Evolutionary conservation across 2,329 filamentous ascomycete species (phyloP), one percentile per base, ranked within the genome.

Genomic region (Talaromyces piceae): DNA sequence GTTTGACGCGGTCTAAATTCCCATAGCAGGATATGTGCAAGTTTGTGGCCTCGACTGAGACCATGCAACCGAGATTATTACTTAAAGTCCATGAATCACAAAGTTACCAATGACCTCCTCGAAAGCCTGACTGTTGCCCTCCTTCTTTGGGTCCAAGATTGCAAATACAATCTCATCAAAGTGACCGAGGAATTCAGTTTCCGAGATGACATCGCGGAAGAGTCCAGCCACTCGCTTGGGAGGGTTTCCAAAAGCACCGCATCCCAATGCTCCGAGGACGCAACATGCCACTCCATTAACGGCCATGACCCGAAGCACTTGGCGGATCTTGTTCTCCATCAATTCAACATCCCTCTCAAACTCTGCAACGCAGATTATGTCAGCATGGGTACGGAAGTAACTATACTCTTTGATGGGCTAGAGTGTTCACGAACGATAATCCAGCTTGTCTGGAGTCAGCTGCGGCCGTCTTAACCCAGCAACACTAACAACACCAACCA

Each of bases 401-500:
- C n/a, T 12, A 43, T 23, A 43, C 11, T 7, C 31, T 11, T 18
- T 20, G 31, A n/a, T n/a, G n/a, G n/a, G n/a, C n/a, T n/a, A 16
- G 39, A 37, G 31, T 13, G 18, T n/a, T 13, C 23, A n/a, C 22
- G 22, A 18, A 43, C 22, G 20, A 41, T 41, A 41, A 25, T 43
- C 22, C 5, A 25, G 25, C 6, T n/a, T 22, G 25, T 43, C 39
- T 23, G 18, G 18, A 43, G 20, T 43, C 20, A 43, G 13, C 23
- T 18, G 22, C 11, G 39, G 39, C 20, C 20, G 11, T 43, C 39
- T 25, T 43, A n/a, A 16, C 12, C 22, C 23, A 33, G 50, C 28
- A 41, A 52, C 45, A 33, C 22, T 27, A 46, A 45, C 45, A 45
- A 48, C 45, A 44, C 45, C 27, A 52, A 48, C 37, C 13, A 43